phyloP scores from a whole-genome alignment of 1,284 basidiomycete genomes.

The Pyrrhoderma noxium region DNA sequence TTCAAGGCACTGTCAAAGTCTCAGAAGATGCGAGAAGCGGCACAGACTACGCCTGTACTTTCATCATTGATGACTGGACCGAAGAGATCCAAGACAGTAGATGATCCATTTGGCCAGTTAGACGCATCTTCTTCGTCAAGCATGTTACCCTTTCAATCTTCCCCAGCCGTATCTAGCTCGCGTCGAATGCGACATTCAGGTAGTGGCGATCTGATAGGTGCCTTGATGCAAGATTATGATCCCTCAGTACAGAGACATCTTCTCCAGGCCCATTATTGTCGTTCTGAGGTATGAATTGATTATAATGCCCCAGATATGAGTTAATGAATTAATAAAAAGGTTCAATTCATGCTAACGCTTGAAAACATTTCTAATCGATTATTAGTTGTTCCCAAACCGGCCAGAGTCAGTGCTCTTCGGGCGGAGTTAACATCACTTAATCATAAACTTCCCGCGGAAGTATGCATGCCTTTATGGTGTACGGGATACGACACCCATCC shows the following conservation, averaged over 20 bases:
- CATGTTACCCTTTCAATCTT: conserved; percentile 53
- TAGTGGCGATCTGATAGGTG: conserved; percentile 41
- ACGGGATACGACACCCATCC: conserved; percentile 55
- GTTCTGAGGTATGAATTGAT: conserved; percentile 63
- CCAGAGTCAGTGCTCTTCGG: conserved; percentile 89
- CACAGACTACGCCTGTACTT: conserved; percentile 65
- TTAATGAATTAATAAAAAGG: conserved; percentile 32
- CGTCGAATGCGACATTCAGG: conserved; percentile 38
- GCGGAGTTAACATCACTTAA: conserved; percentile 96
- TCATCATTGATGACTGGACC: conserved; percentile 48
- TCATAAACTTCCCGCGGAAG: conserved; percentile 92
- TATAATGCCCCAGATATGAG: conserved; percentile 15
- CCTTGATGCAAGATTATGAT: conserved; percentile 61
- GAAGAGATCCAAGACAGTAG: conserved; percentile 50
- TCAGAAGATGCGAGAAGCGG: conserved; percentile 35
- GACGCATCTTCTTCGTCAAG: conserved; percentile 37
- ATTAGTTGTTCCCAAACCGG: conserved; percentile 88
- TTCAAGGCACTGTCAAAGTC: conserved; percentile 19
- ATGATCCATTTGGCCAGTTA: conserved; percentile 67
- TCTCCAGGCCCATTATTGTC: conserved; percentile 85
- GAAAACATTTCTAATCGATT: conserved; percentile 93
- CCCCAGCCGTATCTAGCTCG: conserved; percentile 53
- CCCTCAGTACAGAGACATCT: conserved; percentile 60
- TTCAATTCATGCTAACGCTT: conserved; percentile 81
- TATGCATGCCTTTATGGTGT: conserved; percentile 98